Conservation (phyloP, 495 filamentous ascomycete species). For the Lophiotrema nucula region DNA sequence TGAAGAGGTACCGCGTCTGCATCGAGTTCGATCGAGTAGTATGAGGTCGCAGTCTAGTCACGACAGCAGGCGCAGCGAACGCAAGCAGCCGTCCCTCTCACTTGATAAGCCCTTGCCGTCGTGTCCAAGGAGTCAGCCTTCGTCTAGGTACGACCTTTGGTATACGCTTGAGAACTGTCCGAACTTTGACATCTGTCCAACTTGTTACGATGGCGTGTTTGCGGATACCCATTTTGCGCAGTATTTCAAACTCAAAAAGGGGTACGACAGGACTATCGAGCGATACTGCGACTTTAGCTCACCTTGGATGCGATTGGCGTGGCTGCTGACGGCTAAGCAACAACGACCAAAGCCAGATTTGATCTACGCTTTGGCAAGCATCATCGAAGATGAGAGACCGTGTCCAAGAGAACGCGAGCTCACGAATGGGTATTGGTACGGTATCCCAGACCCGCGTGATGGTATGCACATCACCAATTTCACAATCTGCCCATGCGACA, state of each 20-base stretch:
- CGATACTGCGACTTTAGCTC: constrained; percentile 60
- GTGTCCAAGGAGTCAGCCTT: constrained; percentile 54
- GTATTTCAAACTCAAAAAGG: constrained; percentile 51
- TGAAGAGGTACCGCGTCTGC: constrained; percentile 21
- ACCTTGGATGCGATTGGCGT: constrained; percentile 67
- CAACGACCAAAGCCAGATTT: constrained; percentile 53
- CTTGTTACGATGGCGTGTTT: constrained; percentile 56
- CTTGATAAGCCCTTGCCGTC: constrained; percentile 43
- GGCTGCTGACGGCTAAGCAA: constrained; percentile 61
- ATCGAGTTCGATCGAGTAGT: constrained; percentile 17
- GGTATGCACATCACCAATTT: constrained; percentile 54
- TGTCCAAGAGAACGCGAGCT: constrained; percentile 55
- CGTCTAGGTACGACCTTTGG: constrained; percentile 61
- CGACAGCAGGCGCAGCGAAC: constrained; percentile 24
- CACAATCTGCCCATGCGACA: constrained; percentile 43
- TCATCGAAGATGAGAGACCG: constrained; percentile 43
- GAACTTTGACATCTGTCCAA: constrained; percentile 63
- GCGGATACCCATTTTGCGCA: constrained; percentile 53
- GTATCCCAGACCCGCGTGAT: constrained; percentile 54
- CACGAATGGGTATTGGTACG: constrained; percentile 55
- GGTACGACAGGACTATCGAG: constrained; percentile 43
- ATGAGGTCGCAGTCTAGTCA: constrained; percentile 24
- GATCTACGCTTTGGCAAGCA: constrained; percentile 52
- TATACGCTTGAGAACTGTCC: constrained; percentile 58
- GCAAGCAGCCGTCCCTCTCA: neutral